Evolutionary conservation across 78 protist genomes (phyloP), one percentile per base, ranked within the genome.

Genomic region (Speleostelium caveatum): DNA sequence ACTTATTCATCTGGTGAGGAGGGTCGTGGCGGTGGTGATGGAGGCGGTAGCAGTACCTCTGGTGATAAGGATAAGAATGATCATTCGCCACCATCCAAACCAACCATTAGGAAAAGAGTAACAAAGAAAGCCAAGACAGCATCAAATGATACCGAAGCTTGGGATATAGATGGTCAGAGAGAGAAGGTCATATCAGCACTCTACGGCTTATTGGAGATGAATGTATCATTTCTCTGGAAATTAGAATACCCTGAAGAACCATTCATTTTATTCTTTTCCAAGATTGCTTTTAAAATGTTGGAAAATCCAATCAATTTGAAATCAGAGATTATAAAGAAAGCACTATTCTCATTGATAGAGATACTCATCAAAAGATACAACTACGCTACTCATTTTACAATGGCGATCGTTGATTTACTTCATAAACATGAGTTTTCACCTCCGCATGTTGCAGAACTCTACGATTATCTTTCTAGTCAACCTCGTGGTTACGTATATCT

Each of bases 171-270:
- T 5, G 8, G 8, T 3, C 3, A 53, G 7, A 41, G 35, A 14
- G 60, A 71, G 17, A 3, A 22, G 22, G 41, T 16, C 3, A 5
- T 71, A 14, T 32, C 10, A 10, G 53, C 26, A 32, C 8, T 49
- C 22, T 8, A 62, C 41, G 38, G 42, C 6, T 5, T 56, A 41
- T 30, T 68, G 5, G 89, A 68, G 41, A 30, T 67, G 53, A 53
- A 80, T 67, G 2, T 80, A 33, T 14, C 68, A 56, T 7, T 10
- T 12, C 55, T 80, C 24, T 80, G 89, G 89, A 51, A 60, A 56
- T 41, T 80, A 22, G 39, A 65, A 21, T 53, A 38, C 16, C 77
- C 89, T 12, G 89, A 80, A 21, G 89, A 80, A 22, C 68, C 35
- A 16, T 56, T 80, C n/a, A 36, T 80, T 16, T 33, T 30, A 36